phyloP scores from a whole-genome alignment of 495 filamentous ascomycete species.

The Pseudoneurospora amorphoporcata region DNA sequence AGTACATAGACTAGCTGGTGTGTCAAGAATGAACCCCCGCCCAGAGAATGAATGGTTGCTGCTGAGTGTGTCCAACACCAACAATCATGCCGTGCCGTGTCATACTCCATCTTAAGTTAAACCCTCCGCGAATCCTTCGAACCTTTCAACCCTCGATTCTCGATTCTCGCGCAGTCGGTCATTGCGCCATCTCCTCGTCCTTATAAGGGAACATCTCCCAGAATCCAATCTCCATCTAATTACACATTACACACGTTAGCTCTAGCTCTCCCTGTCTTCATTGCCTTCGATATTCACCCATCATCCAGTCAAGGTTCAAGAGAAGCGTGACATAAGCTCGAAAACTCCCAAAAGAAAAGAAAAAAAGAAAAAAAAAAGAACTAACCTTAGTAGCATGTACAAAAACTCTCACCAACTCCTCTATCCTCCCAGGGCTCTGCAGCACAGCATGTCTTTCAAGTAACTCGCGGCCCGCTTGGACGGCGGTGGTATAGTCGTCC shows the following conservation, averaged over 20 bases:
- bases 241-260: neutral
- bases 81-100: neutral
- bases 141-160: neutral
- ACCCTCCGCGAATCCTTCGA: neutral
- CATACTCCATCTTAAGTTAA: neutral
- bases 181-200: neutral
- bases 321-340: neutral
- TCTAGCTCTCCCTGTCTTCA: neutral
- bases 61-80: neutral
- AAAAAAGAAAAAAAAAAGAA: neutral
- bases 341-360: too few relatives aligned
- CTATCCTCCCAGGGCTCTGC: slow-evolving; percentile 63
- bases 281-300: neutral
- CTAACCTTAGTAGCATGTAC: slow-evolving; percentile 69
- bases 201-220: slow-evolving; percentile 59
- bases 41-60: neutral
- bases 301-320: too few relatives aligned
- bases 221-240: slow-evolving; percentile 77
- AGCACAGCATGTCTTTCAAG: slow-evolving; percentile 59
- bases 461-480: slow-evolving; percentile 54
- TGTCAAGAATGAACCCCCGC: neutral
- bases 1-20: too few relatives aligned
- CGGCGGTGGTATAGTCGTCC: slow-evolving; percentile 63
- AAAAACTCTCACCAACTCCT: slow-evolving; percentile 74
- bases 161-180: neutral